phyloP scores from a whole-genome alignment of 1,139 yeast species.

The Saccharomycopsis hybrid region DNA sequence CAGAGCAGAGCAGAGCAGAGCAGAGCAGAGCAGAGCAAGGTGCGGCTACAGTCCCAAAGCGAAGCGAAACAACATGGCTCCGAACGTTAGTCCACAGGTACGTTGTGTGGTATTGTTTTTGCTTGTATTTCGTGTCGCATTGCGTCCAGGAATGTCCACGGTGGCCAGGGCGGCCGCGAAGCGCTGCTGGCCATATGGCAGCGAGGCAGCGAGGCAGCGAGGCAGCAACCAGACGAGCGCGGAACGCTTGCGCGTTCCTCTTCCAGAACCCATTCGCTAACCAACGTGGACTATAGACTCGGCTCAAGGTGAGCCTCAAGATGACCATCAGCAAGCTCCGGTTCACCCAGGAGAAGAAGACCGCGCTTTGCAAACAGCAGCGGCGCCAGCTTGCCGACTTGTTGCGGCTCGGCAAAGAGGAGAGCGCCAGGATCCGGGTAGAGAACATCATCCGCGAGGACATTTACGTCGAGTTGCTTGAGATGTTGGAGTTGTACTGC shows the following conservation, averaged over 20 bases:
- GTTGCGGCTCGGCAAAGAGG: conserved; percentile 64
- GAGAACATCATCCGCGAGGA: conserved; percentile 86
- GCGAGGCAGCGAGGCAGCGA: too few species aligned
- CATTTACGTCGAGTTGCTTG: conserved; percentile 73
- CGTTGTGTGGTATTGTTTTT: too few species aligned
- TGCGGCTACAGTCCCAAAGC: too few species aligned
- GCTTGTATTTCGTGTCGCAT: too few species aligned
- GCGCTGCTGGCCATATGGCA: too few species aligned
- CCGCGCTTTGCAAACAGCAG: conserved; percentile 76
- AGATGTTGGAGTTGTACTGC: conserved; percentile 74
- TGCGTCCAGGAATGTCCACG: too few species aligned
- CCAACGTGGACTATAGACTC: conserved; percentile 6
- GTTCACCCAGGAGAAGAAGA: conserved; percentile 74
- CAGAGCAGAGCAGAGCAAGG: too few species aligned
- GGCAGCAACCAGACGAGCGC: too few species aligned
- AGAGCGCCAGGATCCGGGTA: conserved; percentile 78
- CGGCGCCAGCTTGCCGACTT: conserved; percentile 72
- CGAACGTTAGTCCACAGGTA: conserved; percentile 14
- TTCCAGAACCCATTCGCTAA: too few species aligned
- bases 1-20: too few species aligned
- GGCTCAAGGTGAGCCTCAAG: conserved; percentile 61
- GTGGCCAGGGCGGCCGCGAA: too few species aligned
- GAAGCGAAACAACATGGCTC: conserved; percentile 13
- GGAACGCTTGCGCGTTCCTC: too few species aligned
- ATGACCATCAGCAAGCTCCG: conserved; percentile 79